Evolutionary conservation across 148 eudicot species (phyloP).

Genomic region (Drosera capensis): DNA sequence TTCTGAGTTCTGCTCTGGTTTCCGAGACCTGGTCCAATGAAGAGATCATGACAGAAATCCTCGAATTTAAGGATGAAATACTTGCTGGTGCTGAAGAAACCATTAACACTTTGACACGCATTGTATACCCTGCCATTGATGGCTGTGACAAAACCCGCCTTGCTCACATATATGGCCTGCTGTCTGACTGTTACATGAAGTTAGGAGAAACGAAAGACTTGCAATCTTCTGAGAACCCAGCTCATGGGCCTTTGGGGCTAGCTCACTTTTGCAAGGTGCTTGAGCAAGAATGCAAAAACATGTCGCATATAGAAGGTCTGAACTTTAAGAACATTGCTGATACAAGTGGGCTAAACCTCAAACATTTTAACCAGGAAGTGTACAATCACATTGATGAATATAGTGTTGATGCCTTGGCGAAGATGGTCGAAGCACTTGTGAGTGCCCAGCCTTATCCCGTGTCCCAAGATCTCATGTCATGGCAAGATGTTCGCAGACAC

Average conservation of each 20-base stretch:
- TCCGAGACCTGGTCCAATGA: slow-evolving; percentile 73
- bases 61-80: slow-evolving; percentile 40
- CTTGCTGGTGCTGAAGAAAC: slow-evolving; percentile 45
- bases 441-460: slow-evolving; percentile 18
- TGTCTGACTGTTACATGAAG: slow-evolving; percentile 64
- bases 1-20: slow-evolving; percentile 48
- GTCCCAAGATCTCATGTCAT: slow-evolving; percentile 36
- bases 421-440: slow-evolving; percentile 54
- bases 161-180: slow-evolving; percentile 49
- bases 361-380: slow-evolving; percentile 50
- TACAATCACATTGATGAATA: slow-evolving; percentile 50
- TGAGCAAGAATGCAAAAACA: slow-evolving; percentile 56
- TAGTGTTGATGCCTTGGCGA: slow-evolving; percentile 73
- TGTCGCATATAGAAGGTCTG: slow-evolving; percentile 54
- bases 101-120: slow-evolving; percentile 32
- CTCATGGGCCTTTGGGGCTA: slow-evolving; percentile 10
- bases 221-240: slow-evolving; percentile 8
- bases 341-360: slow-evolving; percentile 35
- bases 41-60: slow-evolving; percentile 53
- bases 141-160: slow-evolving; percentile 67
- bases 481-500: slow-evolving; percentile 53
- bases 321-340: slow-evolving; percentile 84
- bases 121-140: slow-evolving; percentile 57
- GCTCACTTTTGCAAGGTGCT: slow-evolving; percentile 47
- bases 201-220: slow-evolving; percentile 25